A percentile compares a stretch with the other conserved stretches of the same genome.
These are phyloP conservation scores for Collariella sp. DNA, from an alignment of 495 filamentous ascomycete species.

Conservation along the genomic window DNA sequence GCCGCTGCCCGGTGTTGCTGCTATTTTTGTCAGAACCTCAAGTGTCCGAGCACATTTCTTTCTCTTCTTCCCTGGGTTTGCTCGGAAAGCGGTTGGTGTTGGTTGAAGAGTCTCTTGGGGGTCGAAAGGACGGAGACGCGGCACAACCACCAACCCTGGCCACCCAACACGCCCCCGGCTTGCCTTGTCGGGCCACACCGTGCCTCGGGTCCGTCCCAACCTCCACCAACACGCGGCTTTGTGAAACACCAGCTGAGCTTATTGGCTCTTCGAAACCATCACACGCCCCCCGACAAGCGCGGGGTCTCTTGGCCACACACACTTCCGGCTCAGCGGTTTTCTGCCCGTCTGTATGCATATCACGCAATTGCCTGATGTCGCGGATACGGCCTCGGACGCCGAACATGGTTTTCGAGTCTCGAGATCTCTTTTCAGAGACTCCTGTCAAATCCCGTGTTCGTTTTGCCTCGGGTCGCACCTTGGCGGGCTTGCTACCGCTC, in stretches of 20 bases:
- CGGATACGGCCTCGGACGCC: background rate
- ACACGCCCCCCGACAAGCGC: background rate
- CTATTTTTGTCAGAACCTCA: constrained; percentile 1
- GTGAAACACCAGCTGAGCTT: constrained; percentile 10
- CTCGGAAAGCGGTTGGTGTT: background rate
- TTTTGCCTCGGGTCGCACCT: background rate
- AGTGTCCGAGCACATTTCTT: background rate
- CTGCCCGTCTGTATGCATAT: background rate
- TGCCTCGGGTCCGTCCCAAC: background rate
- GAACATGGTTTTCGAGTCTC: too few species aligned
- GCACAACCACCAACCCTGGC: background rate
- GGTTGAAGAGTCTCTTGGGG: background rate
- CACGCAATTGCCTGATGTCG: background rate
- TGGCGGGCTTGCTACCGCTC: background rate
- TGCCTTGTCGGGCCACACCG: background rate
- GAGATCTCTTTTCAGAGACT: too few species aligned
- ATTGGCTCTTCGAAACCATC: background rate
- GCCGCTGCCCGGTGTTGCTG: background rate
- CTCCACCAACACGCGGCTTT: background rate
- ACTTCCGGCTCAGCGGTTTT: background rate
- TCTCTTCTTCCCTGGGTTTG: background rate
- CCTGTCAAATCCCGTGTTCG: too few species aligned
- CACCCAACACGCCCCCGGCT: background rate
- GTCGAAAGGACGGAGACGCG: background rate
- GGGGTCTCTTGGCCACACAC: background rate